Conservation (phyloP, 1,139 yeast genomes). For the Wickerhamomyces sp. region DNA sequence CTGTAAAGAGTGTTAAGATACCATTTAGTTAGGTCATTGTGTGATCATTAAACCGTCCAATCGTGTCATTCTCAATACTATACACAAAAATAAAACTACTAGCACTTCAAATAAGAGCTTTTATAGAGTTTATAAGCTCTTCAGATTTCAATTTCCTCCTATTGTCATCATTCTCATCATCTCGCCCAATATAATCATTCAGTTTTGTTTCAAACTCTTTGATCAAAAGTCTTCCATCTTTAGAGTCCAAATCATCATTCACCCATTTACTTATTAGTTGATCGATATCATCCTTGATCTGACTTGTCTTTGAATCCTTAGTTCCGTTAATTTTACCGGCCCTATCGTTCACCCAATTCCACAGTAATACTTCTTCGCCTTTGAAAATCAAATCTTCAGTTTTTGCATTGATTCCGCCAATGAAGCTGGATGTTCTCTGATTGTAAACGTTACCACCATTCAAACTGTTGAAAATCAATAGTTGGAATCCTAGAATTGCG, state of each 20-base stretch:
- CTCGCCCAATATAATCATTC: conserved; percentile 12
- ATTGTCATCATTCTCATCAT: conserved; percentile 3
- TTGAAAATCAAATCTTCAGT: conserved; percentile 13
- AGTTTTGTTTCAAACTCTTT: conserved; percentile 13
- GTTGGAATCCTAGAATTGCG: conserved; percentile 9
- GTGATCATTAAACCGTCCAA: too few relatives aligned
- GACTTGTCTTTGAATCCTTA: conserved; percentile 7
- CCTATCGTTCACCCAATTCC: conserved; percentile 25
- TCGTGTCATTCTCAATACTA: too few relatives aligned
- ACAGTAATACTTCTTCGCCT: conserved; percentile 19
- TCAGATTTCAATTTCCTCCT: conserved; percentile 6
- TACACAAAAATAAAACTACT: too few relatives aligned
- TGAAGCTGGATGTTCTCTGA: background rate
- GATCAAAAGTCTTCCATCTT: conserved; percentile 11
- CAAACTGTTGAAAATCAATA: conserved; percentile 7
- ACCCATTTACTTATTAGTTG: conserved; percentile 17
- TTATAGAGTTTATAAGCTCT: conserved; percentile 13
- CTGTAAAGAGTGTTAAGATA: too few relatives aligned
- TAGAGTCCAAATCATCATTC: conserved; percentile 11
- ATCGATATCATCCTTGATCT: conserved; percentile 19
- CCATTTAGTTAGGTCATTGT: too few relatives aligned
- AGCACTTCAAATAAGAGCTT: conserved; percentile 12
- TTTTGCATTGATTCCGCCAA: conserved; percentile 2
- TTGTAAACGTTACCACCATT: conserved; percentile 1
- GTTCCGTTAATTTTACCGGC: conserved; percentile 13